Evolutionary conservation across 1,284 basidiomycete species (phyloP).

Genomic region (Tilletiopsis washingtonensis): DNA sequence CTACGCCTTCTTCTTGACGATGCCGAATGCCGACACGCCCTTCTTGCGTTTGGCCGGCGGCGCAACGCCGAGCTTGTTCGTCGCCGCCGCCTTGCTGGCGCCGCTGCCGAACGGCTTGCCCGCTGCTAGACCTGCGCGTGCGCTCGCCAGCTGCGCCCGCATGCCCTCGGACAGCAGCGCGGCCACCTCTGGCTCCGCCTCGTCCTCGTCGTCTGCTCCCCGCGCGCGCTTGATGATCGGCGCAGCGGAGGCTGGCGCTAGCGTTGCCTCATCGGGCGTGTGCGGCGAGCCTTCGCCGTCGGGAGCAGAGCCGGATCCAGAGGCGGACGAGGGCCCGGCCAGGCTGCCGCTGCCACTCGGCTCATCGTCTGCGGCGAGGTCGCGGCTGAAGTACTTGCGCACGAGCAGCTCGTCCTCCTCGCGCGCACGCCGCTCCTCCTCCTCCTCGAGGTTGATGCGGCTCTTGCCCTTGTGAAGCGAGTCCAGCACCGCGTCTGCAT

Average conservation of each 20-base stretch:
- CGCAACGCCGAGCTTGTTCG: slow-evolving; percentile 6
- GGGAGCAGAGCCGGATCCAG: neutral
- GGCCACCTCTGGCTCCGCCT: slow-evolving; percentile 15
- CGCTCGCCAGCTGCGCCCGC: slow-evolving; percentile 9
- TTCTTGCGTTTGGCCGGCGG: slow-evolving; percentile 29
- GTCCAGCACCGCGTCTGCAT: slow-evolving; percentile 34
- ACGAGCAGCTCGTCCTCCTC: slow-evolving; percentile 89
- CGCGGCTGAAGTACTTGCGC: slow-evolving; percentile 71
- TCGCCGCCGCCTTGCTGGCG: neutral
- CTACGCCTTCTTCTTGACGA: slow-evolving; percentile 36
- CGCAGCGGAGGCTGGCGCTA: neutral
- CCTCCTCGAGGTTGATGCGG: slow-evolving; percentile 10
- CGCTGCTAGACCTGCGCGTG: neutral
- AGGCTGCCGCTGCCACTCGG: neutral
- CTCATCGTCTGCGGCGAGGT: slow-evolving; percentile 16
- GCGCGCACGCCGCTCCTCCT: slow-evolving; percentile 56
- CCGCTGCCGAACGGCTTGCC: neutral
- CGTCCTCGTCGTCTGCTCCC: slow-evolving; percentile 21
- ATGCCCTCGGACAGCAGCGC: slow-evolving; percentile 19
- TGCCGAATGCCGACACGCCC: slow-evolving; percentile 35
- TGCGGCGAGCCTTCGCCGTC: too few relatives aligned
- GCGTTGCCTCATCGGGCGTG: neutral
- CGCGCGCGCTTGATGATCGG: slow-evolving; percentile 11
- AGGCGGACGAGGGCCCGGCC: neutral
- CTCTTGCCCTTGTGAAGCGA: slow-evolving; percentile 12